These are phyloP conservation scores for Larix kaempferi DNA, from an alignment of 75 land plant genomes.

Conservation along the genomic window DNA sequence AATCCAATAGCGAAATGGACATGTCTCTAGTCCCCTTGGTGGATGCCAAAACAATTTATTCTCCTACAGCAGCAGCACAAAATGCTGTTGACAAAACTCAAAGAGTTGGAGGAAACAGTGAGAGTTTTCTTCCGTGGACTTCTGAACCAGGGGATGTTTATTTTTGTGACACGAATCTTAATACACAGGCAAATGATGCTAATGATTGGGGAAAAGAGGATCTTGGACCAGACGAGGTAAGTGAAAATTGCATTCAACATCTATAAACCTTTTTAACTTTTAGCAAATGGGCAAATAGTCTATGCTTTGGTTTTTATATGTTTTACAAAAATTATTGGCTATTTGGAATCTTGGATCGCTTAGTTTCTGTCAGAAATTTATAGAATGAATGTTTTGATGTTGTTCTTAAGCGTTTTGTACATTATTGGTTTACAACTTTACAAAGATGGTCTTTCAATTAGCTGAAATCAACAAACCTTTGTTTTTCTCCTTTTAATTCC, in stretches of 20 bases:
- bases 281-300: background rate
- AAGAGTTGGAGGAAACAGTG: slow-evolving; percentile 4
- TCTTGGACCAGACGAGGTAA: slow-evolving; percentile 39
- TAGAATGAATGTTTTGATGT: background rate
- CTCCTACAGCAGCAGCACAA: background rate
- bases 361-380: background rate
- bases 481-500: background rate
- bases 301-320: background rate
- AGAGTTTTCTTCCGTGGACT: background rate
- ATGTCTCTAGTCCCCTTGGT: background rate
- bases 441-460: background rate
- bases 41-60: background rate
- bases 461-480: background rate
- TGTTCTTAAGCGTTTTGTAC: background rate
- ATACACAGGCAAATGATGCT: slow-evolving; percentile 7
- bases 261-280: background rate
- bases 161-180: background rate
- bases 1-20: background rate
- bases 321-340: background rate
- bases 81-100: background rate
- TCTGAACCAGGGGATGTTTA: slow-evolving; percentile 1
- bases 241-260: background rate
- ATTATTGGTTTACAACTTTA: background rate
- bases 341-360: background rate
- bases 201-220: slow-evolving; percentile 22